Base-by-base conservation (phyloP, 371 early-diverging fungal genomes). In the Globomyces sp. region DNA sequence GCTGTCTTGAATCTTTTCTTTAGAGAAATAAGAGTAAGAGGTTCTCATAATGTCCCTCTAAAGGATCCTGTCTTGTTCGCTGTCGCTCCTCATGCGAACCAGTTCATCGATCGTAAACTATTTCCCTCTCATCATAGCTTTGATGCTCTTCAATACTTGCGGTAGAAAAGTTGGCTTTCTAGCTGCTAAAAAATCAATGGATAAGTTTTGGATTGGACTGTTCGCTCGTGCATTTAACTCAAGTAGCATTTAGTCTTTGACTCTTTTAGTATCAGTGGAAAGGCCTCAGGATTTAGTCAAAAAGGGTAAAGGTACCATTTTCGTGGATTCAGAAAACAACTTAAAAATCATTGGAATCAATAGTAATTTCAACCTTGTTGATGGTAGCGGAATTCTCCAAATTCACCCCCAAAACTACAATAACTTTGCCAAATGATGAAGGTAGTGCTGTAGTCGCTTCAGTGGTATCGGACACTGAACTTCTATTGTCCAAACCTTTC, bases 31-130 rank as follows among this genome's bases (percentile, higher is more conserved):
- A 86, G 86, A 64, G 82, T 86, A 3, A 86, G 94, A 36, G 95
- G 94, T 65, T 75, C 85, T 39, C 92, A 96, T 74, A 80, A 86
- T 66, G 88, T 98, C 44, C 98, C 98, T 2, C 66, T 70, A 50
- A 76, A 50, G 4, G 95, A 93, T 0, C 95, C 95, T 2, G 90
- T 95, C 55, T 90, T 98, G 58, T 98, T 98, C 75, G 92, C 94
- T 45, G 93, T 88, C 1, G 97, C 93, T 1, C 96, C 97, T 11
- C 98, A 96, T 83, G 91, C 92, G 44, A 96, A 96, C 80, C 98
- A 95, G 85, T 96, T 98, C 77, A 86, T 96, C 6, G 98, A 98
- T 72, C 94, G 24, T 24, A 24, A 24, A 24, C 24, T 24, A 24
- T 24, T 24, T 24, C 24, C 24, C 24, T 24, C 24, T 24, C 24